Evolutionary conservation across 371 early-diverging fungal species (phyloP).

Genomic region (Apophysomyces sp.): DNA sequence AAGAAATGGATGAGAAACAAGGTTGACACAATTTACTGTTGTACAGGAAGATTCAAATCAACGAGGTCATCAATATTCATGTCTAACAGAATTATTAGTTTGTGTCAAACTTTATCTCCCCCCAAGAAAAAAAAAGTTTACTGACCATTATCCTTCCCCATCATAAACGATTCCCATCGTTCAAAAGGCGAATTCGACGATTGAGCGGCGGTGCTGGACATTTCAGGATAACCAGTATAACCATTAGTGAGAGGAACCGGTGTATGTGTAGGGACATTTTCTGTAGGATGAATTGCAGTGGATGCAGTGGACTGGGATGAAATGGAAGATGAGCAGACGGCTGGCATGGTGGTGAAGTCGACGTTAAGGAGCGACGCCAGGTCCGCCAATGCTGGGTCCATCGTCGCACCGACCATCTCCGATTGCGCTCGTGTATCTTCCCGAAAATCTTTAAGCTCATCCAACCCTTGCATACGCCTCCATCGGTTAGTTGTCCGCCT

Average conservation of each 20-base stretch:
- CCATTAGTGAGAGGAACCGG: neutral
- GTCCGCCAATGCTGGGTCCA: neutral
- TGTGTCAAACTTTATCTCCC: neutral
- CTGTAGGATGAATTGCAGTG: neutral
- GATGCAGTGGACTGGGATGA: neutral
- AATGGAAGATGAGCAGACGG: neutral
- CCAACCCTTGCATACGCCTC: conserved; percentile 30
- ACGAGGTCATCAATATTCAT: neutral
- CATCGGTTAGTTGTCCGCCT: conserved; percentile 35
- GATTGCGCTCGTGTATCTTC: neutral
- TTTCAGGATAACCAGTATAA: neutral
- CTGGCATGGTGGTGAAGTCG: neutral
- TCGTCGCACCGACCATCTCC: neutral
- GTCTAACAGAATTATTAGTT: neutral
- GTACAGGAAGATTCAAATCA: neutral
- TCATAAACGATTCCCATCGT: neutral
- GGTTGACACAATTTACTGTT: neutral
- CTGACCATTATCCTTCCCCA: neutral
- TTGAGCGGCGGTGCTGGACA: neutral
- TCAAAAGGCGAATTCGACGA: neutral
- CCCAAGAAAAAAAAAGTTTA: too few relatives aligned
- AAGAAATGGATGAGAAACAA: neutral
- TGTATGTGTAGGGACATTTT: neutral
- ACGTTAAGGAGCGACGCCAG: neutral
- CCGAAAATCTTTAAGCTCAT: conserved; percentile 14